Evolutionary conservation across 2,329 filamentous ascomycete genomes (phyloP), one percentile per base, ranked within the genome.

Genomic region (Paramyrothecium roridum): DNA sequence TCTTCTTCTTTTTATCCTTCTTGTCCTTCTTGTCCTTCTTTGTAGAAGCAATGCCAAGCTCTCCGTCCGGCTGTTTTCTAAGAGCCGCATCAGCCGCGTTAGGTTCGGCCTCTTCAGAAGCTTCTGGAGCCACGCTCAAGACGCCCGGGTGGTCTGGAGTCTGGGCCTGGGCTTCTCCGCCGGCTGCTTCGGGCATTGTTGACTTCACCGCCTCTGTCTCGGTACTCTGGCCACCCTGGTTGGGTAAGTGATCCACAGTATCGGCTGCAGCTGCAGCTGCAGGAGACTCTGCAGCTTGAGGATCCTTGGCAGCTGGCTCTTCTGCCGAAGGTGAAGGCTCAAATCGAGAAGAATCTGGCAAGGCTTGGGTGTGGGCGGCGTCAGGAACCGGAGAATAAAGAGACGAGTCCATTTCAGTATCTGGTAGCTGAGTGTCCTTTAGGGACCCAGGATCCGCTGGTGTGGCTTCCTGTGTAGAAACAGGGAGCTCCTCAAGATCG

Each of bases 1-100:
- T 57, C 49, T 55, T 55, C 48, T 57, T 55, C 16, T 55, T 53
- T 37, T 57, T 55, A n/a, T n/a, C n/a, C 30, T 52, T 52, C 56
- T 57, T 57, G 49, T 22, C 52, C 46, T 40, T 56, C 26, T 52
- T 19, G 26, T 16, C 3, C 26, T 49, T 53, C 34, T 37, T 50
- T n/a, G n/a, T n/a, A n/a, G n/a, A n/a, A n/a, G n/a, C n/a, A n/a
- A n/a, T n/a, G n/a, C n/a, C n/a, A n/a, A n/a, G n/a, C n/a, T n/a
- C n/a, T n/a, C n/a, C n/a, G n/a, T n/a, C 20, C 8, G 11, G 26
- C 52, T 55, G 21, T 54, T 60, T 52, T 61, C 30, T 10, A n/a
- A 47, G 50, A 23, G 30, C 40, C 21, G 58, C 56, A 13, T 50
- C 47, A 53, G 59, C 54, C 48, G 60, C 53, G n/a, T 52, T 40